Percentiles rank a stretch among this genome's conserved stretches.
Evolutionary conservation across 2,329 filamentous ascomycete genomes (phyloP).

Genomic region (Diplodia scrobiculata): DNA sequence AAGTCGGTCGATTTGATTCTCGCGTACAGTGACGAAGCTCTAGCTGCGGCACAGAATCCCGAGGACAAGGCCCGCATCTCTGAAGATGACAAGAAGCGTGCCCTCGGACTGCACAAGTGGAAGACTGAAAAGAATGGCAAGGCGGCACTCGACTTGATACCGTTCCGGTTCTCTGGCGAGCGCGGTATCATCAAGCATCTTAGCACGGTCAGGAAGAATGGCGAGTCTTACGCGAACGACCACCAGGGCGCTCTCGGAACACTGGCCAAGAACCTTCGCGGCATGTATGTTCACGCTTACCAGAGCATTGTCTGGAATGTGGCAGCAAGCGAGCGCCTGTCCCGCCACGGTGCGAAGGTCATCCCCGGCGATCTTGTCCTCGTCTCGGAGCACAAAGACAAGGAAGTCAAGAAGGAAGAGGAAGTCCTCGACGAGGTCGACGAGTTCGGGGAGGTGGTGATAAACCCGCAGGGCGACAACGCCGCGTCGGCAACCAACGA

Average conservation of each 20-base stretch:
- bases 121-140: conserved; percentile 60
- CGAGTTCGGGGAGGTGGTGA: conserved; percentile 66
- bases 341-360: conserved; percentile 69
- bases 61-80: conserved; percentile 56
- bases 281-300: conserved; percentile 97
- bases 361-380: conserved; percentile 85
- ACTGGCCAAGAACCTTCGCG: conserved; percentile 78
- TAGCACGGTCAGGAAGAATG: conserved; percentile 51
- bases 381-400: conserved; percentile 59
- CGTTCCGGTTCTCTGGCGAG: conserved; percentile 81
- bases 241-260: conserved; percentile 77
- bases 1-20: conserved; percentile 78
- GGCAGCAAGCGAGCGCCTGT: conserved; percentile 78
- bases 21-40: conserved; percentile 66
- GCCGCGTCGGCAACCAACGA: conserved; percentile 58
- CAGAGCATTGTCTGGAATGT: conserved; percentile 95
- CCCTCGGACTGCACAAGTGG: conserved; percentile 77
- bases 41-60: conserved; percentile 56
- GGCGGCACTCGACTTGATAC: conserved; percentile 68
- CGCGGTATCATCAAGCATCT: conserved; percentile 76
- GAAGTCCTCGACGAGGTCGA: conserved; percentile 50
- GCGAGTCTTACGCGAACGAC: conserved; percentile 55
- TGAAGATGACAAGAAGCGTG: conserved; percentile 76
- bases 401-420: conserved; percentile 37
- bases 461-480: conserved; percentile 62